Base-by-base conservation (phyloP, 164 flowering plant species). In the Vitis vinifera region DNA sequence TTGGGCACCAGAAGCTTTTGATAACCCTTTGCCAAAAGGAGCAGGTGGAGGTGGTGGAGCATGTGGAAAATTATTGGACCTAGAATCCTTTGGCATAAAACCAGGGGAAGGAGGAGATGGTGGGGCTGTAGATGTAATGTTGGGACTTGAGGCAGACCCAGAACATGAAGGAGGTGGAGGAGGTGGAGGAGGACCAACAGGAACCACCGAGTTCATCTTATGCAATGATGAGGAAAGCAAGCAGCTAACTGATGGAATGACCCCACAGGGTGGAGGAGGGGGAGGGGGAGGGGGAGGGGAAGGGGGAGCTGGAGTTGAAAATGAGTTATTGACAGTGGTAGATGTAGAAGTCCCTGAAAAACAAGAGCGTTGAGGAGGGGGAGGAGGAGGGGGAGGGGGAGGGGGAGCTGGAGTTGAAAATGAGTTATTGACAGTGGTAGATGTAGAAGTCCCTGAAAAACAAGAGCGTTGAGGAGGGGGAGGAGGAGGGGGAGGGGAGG, bases 81-180 rank as follows among this genome's bases (percentile, higher is more conserved):
- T 56, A 68, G 76, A 64, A 72, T 44, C 51, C 37, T 76, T 78
- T 48, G 72, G 16, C 30, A 71, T 14, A 30, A 49, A n/a, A 52
- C 62, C 55, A 6, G 82, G 84, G 30, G 83, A 76, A 29, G 78
- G 80, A 1, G 87, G 86, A 14, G 80, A 75, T 10, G 72, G 77
- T 19, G 73, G 76, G 7, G 76, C 78, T 31, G 74, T 70, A 60
- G 85, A 31, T 49, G 62, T 19, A 55, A 14, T 70, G 47, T 48
- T 15, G 6, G 77, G 29, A 58, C 51, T 9, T 51, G 76, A 61
- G 37, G 67, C 23, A 12, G 74, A 29, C 8, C 59, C 68, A 58
- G 83, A 63, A 68, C 27, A 47, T 64, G 59, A 56, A 14, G 80
- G 74, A 65, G 82, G 76, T 3, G 82, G 82, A 13, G 83, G 84